Evolutionary conservation across 306 rosid species (phyloP), one percentile per base, ranked within the genome.

Genomic region (Vachellia pachyceras): DNA sequence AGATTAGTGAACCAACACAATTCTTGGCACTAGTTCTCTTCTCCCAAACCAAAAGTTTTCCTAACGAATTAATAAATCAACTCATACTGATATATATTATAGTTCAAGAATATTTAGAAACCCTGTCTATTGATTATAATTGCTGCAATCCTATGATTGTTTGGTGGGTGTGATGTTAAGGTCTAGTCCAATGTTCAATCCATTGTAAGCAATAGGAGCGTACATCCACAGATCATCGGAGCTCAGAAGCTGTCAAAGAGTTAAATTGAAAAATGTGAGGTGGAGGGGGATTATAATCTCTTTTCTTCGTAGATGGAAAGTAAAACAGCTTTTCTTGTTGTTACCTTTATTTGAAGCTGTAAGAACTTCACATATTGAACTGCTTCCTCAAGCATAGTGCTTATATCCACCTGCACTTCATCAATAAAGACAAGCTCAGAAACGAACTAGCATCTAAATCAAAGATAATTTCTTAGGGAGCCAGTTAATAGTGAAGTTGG

Each of bases 361-460:
- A 95, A 82, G 72, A 95, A 93, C 83, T 91, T 93, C 72, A 95
- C 99, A 86, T 95, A 93, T 40, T 87, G 90, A 69, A 91, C 98
- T 68, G 96, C 98, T 88, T 95, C 99, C 84, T 95, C 99, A 45
- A 95, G 99, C 98, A 95, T 95, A 82, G 98, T 95, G 91, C 98
- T 93, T 76, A 91, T 91, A 86, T 95, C 99, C 73, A 95, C 98
- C 97, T 95, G 82, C 66, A 90, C 12, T 79, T 84, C 80, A 76
- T 49, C 23, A 36, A 58, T 67, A 39, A 79, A 80, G 39, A 42
- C 79, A 69, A 12, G 40, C 22, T 77, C 8, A 72, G 72, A 71
- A 69, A 29, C 22, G n/a, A 46, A 74, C 76, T 20, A 57, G 65
- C 70, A 63, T 75, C 79, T 41, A 63, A 14, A 67, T 9, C 14